These are phyloP conservation scores for Trichoderma koningii DNA, from an alignment of 2,329 filamentous ascomycete genomes.

Conservation along the genomic window DNA sequence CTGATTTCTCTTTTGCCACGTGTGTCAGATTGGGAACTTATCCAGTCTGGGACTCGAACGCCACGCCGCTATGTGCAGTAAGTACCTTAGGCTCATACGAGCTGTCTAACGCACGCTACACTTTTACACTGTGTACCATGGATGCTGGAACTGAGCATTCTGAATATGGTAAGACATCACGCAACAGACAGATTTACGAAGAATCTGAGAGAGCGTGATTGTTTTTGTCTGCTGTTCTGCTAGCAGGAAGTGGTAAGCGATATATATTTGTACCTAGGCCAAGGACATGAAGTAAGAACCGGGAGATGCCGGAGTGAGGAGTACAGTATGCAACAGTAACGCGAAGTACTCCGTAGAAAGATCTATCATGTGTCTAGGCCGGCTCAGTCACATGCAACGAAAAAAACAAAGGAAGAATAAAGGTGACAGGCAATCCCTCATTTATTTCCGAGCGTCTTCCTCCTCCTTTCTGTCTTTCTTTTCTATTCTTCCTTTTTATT, in stretches of 20 bases:
- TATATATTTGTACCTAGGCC: too few species aligned
- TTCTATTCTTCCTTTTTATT: too few species aligned
- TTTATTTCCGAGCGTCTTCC: neutral
- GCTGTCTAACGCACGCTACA: neutral
- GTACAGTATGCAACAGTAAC: neutral
- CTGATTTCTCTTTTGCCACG: slow-evolving; percentile 13
- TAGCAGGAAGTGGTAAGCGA: too few species aligned
- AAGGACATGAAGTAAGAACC: too few species aligned
- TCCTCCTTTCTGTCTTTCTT: neutral
- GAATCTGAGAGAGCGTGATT: neutral
- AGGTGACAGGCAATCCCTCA: neutral
- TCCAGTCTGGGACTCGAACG: slow-evolving; percentile 8
- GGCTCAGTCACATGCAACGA: slow-evolving; percentile 4
- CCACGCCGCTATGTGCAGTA: neutral
- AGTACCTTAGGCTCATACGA: too few species aligned
- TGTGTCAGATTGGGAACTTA: slow-evolving; percentile 12
- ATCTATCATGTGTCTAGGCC: neutral
- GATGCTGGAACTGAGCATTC: neutral
- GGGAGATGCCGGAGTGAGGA: neutral
- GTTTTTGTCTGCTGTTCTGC: neutral
- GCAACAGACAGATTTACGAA: neutral
- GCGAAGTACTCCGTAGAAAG: neutral
- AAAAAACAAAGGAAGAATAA: neutral
- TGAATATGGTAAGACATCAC: slow-evolving; percentile 3
- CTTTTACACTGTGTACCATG: neutral